Percentiles rank a stretch among this genome's conserved stretches.
These are phyloP conservation scores for Chaetothyriales sp. DNA, from an alignment of 2,329 filamentous ascomycete species.

Conservation along the genomic window DNA sequence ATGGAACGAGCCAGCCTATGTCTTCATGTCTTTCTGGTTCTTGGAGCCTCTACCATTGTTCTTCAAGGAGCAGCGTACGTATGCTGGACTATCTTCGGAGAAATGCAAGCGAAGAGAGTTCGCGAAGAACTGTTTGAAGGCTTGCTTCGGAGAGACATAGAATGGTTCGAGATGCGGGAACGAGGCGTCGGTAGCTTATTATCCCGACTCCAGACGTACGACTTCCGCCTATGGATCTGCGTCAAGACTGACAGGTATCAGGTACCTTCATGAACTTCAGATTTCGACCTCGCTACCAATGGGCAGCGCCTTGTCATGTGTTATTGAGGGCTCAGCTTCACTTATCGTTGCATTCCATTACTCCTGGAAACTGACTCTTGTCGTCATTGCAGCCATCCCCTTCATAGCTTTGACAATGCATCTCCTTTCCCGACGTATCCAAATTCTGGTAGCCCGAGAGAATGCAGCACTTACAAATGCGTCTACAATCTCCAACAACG, in stretches of 20 bases:
- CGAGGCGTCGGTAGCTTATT: slow-evolving; percentile 62
- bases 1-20: slow-evolving; percentile 44
- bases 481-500: slow-evolving; percentile 56
- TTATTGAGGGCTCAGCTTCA: slow-evolving; percentile 51
- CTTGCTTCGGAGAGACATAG: slow-evolving; percentile 58
- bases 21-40: slow-evolving; percentile 47
- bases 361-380: slow-evolving; percentile 72
- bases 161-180: slow-evolving; percentile 65
- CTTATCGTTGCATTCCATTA: slow-evolving; percentile 60
- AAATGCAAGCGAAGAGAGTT: slow-evolving; percentile 58
- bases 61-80: slow-evolving; percentile 53
- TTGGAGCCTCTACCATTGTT: slow-evolving; percentile 55
- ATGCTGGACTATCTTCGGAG: slow-evolving; percentile 65
- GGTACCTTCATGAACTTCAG: slow-evolving; percentile 71
- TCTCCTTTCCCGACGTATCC: slow-evolving; percentile 47
- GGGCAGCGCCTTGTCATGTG: slow-evolving; percentile 52
- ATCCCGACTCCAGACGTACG: slow-evolving; percentile 59
- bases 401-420: slow-evolving; percentile 49
- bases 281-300: slow-evolving; percentile 66
- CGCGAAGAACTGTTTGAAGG: slow-evolving; percentile 52
- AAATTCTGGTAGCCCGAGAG: slow-evolving; percentile 55
- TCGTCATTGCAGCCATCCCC: slow-evolving; percentile 61
- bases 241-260: slow-evolving; percentile 27
- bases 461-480: slow-evolving; percentile 53
- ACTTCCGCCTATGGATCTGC: background rate